Conservation (phyloP, 148 eudicot species). For the Camellia sinensis region DNA sequence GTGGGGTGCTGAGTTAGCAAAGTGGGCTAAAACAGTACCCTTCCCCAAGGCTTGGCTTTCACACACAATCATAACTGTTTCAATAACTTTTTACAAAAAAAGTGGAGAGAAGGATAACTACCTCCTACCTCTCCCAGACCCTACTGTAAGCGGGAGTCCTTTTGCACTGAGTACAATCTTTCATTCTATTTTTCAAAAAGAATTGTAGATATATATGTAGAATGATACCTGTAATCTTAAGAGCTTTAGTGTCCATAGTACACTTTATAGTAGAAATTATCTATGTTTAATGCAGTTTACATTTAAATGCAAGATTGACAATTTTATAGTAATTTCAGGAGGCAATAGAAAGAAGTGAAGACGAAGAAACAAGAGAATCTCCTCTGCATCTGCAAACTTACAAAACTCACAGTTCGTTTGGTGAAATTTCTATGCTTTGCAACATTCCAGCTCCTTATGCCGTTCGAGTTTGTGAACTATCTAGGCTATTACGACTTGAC, state of each 20-base stretch:
- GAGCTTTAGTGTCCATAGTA: neutral
- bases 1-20: too few relatives aligned
- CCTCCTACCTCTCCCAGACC: too few relatives aligned
- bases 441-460: conserved; percentile 28
- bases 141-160: too few relatives aligned
- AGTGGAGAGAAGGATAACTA: too few relatives aligned
- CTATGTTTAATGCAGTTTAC: neutral
- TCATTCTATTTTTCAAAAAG: too few relatives aligned
- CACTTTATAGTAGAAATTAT: neutral
- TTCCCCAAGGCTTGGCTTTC: too few relatives aligned
- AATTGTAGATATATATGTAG: too few relatives aligned
- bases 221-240: too few relatives aligned
- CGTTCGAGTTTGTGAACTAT: conserved; percentile 26
- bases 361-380: conserved; percentile 18
- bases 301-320: conserved; percentile 5
- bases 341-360: conserved; percentile 17
- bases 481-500: conserved; percentile 30
- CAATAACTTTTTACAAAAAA: too few relatives aligned
- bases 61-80: too few relatives aligned
- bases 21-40: too few relatives aligned
- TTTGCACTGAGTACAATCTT: too few relatives aligned
- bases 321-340: conserved; percentile 21
- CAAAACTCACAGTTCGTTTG: conserved; percentile 21
- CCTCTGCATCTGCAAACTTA: neutral
- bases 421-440: conserved; percentile 35